Evolutionary conservation across 345 rosid genomes (phyloP).

Genomic region (Bretschneidera sinensis): DNA sequence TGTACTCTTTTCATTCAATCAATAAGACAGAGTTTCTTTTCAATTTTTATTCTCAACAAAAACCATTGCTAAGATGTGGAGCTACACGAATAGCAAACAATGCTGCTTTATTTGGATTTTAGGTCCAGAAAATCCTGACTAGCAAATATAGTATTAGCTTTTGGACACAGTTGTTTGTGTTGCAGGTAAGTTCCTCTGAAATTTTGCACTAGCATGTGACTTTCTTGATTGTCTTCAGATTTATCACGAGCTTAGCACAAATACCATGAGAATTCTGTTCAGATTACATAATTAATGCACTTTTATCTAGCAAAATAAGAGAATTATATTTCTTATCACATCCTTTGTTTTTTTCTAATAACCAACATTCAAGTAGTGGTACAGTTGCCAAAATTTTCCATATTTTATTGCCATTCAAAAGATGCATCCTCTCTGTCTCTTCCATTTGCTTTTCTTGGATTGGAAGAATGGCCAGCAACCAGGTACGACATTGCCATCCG

Average conservation of each 20-base stretch:
- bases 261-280: not conserved
- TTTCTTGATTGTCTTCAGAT: not conserved
- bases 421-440: slow-evolving; percentile 13
- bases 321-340: too few relatives aligned
- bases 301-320: too few relatives aligned
- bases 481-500: slow-evolving; percentile 4
- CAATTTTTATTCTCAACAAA: too few relatives aligned
- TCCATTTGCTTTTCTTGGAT: slow-evolving; percentile 13
- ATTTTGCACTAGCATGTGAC: not conserved
- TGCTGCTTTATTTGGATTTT: too few relatives aligned
- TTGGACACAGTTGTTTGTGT: too few relatives aligned
- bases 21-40: too few relatives aligned
- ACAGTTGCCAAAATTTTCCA: not conserved
- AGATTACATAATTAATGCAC: not conserved
- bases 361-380: not conserved
- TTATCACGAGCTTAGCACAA: not conserved
- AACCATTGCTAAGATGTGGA: not conserved
- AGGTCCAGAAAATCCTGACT: not conserved
- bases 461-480: slow-evolving; percentile 36
- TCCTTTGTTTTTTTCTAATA: not conserved
- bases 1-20: too few relatives aligned
- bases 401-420: not conserved
- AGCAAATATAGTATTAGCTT: not conserved
- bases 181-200: not conserved
- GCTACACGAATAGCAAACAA: not conserved